These are phyloP conservation scores for Dentipellis fragilis DNA, from an alignment of 768 basidiomycete genomes.

Conservation along the genomic window DNA sequence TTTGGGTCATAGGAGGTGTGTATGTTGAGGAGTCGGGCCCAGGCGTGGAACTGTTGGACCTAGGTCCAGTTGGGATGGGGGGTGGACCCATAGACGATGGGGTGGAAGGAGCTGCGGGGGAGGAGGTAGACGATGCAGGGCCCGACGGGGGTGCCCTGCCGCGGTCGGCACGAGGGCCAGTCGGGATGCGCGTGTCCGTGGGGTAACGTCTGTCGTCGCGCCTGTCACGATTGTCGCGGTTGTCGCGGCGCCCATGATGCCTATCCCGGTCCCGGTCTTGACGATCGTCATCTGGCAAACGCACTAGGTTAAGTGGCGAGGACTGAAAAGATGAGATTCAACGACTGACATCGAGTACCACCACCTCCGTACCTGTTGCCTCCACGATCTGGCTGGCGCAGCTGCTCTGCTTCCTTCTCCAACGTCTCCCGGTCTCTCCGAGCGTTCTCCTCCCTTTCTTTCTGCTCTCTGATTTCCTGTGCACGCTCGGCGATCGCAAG, in stretches of 20 bases:
- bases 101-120: conserved; percentile 21
- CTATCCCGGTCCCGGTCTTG: conserved; percentile 18
- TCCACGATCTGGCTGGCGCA: conserved; percentile 40
- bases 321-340: conserved; percentile 4
- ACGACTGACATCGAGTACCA: conserved; percentile 32
- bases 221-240: conserved; percentile 29
- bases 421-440: conserved; percentile 57
- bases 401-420: conserved; percentile 65
- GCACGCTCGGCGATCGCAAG: conserved; percentile 82
- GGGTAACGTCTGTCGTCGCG: conserved; percentile 18
- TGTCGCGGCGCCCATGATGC: conserved; percentile 21
- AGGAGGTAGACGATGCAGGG: conserved; percentile 16
- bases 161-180: conserved; percentile 75
- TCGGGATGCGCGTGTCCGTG: conserved; percentile 64
- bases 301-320: conserved; percentile 3
- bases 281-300: conserved; percentile 28
- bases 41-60: conserved; percentile 17
- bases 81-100: conserved; percentile 42
- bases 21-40: conserved; percentile 29
- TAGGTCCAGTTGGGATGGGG: conserved; percentile 7
- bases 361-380: conserved; percentile 29
- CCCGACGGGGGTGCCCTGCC: conserved; percentile 30
- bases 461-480: conserved; percentile 70
- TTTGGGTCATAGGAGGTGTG: conserved; percentile 65
- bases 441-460: conserved; percentile 50